Evolutionary conservation across 2,329 filamentous ascomycete species (phyloP).

Genomic region (Macroventuria anomochaeta): DNA sequence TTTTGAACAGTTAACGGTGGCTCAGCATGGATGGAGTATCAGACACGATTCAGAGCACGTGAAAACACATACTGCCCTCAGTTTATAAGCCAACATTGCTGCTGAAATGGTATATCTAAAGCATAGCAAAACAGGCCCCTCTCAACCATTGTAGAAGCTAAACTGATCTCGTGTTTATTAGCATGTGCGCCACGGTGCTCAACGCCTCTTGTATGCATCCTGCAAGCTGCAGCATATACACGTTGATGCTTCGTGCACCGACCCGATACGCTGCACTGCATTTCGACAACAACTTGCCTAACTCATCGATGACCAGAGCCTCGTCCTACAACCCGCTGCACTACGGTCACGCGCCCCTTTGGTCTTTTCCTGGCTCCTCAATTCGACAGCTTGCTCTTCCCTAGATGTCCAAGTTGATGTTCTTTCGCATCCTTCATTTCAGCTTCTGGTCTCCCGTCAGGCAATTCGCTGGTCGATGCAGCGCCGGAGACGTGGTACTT

Average conservation of each 20-base stretch:
- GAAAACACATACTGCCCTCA: too few relatives aligned
- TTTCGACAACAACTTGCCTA: not conserved
- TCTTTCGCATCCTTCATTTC: constrained; percentile 48
- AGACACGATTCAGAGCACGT: too few relatives aligned
- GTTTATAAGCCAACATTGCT: constrained; percentile 5
- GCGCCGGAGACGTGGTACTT: constrained; percentile 40
- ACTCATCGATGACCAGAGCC: not conserved
- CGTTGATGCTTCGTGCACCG: constrained; percentile 26
- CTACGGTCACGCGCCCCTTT: not conserved
- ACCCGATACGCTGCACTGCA: constrained; percentile 32
- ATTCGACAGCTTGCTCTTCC: constrained; percentile 17
- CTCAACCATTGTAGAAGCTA: not conserved
- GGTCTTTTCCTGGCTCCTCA: constrained; percentile 2
- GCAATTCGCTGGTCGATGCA: constrained; percentile 51
- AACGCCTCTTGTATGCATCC: constrained; percentile 37
- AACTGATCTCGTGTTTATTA: too few relatives aligned
- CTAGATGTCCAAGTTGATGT: constrained; percentile 42
- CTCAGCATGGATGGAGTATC: too few relatives aligned
- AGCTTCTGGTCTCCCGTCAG: constrained; percentile 50
- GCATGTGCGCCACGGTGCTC: constrained; percentile 19
- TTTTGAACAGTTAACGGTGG: constrained; percentile 9
- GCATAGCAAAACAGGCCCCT: constrained; percentile 1
- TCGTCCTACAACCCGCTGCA: not conserved
- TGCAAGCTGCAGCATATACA: constrained; percentile 33
- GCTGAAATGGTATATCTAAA: constrained; percentile 25